A percentile compares a stretch with the other conserved stretches of the same genome.
Conservation (phyloP, 805 yeast genomes). For the Suhomyces pyralidae region DNA sequence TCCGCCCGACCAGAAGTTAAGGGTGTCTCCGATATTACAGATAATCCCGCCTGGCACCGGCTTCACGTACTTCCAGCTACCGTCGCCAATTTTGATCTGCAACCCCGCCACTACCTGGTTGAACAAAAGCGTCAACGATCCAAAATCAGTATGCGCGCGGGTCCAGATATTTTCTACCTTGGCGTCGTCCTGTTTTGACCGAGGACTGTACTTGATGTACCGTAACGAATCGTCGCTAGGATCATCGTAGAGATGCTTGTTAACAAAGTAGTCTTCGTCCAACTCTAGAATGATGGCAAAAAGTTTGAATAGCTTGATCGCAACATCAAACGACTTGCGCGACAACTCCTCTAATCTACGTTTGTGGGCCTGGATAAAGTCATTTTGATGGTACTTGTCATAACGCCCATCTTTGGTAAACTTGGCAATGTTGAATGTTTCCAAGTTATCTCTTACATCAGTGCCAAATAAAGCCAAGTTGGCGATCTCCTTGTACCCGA, state of each 20-base stretch:
- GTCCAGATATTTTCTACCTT: slow-evolving; percentile 31
- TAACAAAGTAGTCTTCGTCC: slow-evolving; percentile 31
- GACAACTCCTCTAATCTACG: slow-evolving; percentile 20
- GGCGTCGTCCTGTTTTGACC: slow-evolving; percentile 26
- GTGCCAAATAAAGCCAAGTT: slow-evolving; percentile 30
- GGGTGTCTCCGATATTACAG: slow-evolving; percentile 35
- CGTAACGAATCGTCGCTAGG: slow-evolving; percentile 34
- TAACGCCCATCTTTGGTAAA: slow-evolving; percentile 21
- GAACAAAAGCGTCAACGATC: slow-evolving; percentile 31
- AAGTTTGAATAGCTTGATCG: slow-evolving; percentile 21
- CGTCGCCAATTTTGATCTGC: slow-evolving; percentile 26
- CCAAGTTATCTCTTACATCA: slow-evolving; percentile 27
- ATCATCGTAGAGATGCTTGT: slow-evolving; percentile 29
- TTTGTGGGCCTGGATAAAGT: slow-evolving; percentile 21
- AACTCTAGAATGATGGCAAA: slow-evolving; percentile 34
- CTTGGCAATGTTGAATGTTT: slow-evolving; percentile 31
- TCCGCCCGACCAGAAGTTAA: slow-evolving; percentile 35
- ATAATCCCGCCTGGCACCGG: slow-evolving; percentile 31
- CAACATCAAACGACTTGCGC: slow-evolving; percentile 21
- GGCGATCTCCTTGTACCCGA: slow-evolving; percentile 31
- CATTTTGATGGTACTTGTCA: slow-evolving; percentile 16
- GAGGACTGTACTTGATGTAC: slow-evolving; percentile 32
- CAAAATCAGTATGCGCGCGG: slow-evolving; percentile 37
- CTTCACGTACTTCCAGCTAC: slow-evolving; percentile 33
- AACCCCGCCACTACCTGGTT: slow-evolving; percentile 36